These are phyloP conservation scores for Geosmithia morbida DNA, from an alignment of 2,329 filamentous ascomycete genomes.

Conservation along the genomic window DNA sequence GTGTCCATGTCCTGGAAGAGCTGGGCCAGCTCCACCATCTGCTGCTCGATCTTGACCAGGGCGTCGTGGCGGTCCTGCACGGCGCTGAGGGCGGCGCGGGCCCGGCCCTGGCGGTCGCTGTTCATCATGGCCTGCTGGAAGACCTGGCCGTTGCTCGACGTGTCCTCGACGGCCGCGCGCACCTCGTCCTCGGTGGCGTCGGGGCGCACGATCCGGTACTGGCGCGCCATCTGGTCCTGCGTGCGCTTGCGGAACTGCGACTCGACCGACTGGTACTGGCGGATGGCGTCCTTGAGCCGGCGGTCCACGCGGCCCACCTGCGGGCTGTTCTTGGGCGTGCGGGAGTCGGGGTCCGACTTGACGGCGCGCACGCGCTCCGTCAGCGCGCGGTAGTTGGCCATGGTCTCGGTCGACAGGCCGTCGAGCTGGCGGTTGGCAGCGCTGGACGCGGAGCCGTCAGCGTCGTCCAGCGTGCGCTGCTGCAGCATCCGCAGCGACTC, in stretches of 20 bases:
- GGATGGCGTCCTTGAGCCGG: slow-evolving; percentile 66
- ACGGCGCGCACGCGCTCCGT: slow-evolving; percentile 67
- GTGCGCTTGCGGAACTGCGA: slow-evolving; percentile 66
- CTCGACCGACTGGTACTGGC: slow-evolving; percentile 69
- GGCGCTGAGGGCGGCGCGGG: slow-evolving; percentile 62
- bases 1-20: slow-evolving; percentile 84
- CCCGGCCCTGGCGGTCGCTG: slow-evolving; percentile 68
- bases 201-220: slow-evolving; percentile 80
- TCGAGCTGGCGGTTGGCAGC: slow-evolving; percentile 58
- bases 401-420: slow-evolving; percentile 60
- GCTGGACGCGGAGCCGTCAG: slow-evolving; percentile 55
- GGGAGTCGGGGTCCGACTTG: slow-evolving; percentile 68
- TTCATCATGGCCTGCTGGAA: slow-evolving; percentile 80
- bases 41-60: slow-evolving; percentile 81
- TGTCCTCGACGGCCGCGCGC: slow-evolving; percentile 59
- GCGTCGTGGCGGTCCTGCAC: slow-evolving; percentile 74
- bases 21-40: slow-evolving; percentile 76
- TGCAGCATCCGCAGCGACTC: slow-evolving; percentile 59
- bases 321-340: slow-evolving; percentile 55
- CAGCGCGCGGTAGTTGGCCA: slow-evolving; percentile 67
- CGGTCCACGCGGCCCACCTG: slow-evolving; percentile 75
- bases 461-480: slow-evolving; percentile 56
- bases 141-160: slow-evolving; percentile 55
- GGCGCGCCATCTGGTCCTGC: slow-evolving; percentile 71
- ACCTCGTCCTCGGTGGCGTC: slow-evolving; percentile 71